Conservation (phyloP, 345 rosid species). For the Carallia brachiata region DNA sequence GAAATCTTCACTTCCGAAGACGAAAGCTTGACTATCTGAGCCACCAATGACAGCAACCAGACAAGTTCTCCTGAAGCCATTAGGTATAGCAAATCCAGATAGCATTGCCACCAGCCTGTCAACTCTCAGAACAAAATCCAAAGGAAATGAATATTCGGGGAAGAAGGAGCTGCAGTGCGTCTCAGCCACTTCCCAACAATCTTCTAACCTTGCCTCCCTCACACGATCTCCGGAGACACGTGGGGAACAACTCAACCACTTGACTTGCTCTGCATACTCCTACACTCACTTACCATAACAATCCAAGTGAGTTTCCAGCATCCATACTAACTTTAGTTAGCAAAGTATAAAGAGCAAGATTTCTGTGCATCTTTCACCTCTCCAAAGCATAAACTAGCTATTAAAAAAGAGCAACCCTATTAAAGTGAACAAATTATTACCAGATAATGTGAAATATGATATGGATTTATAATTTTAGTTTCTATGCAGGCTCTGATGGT, state of each 20-base stretch:
- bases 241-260: constrained; percentile 65
- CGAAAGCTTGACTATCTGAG: constrained; percentile 45
- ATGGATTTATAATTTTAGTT: no score
- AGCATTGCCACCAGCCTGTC: constrained; percentile 79
- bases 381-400: neutral
- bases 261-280: constrained; percentile 84
- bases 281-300: constrained; percentile 17
- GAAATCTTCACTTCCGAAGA: constrained; percentile 63
- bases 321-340: neutral
- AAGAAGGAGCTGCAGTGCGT: constrained; percentile 92
- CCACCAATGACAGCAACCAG: constrained; percentile 79
- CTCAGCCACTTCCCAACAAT: constrained; percentile 98
- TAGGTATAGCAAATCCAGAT: constrained; percentile 65
- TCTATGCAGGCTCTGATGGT: no score
- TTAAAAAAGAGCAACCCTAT: neutral
- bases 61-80: constrained; percentile 67
- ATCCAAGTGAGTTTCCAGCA: neutral
- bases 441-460: no score
- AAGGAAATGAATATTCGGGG: constrained; percentile 81
- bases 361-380: neutral
- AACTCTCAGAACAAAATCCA: constrained; percentile 72
- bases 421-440: neutral
- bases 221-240: constrained; percentile 78
- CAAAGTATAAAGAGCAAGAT: neutral
- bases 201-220: constrained; percentile 89